These are phyloP conservation scores for Pholiota microspora DNA, from an alignment of 768 basidiomycete genomes.

Conservation along the genomic window DNA sequence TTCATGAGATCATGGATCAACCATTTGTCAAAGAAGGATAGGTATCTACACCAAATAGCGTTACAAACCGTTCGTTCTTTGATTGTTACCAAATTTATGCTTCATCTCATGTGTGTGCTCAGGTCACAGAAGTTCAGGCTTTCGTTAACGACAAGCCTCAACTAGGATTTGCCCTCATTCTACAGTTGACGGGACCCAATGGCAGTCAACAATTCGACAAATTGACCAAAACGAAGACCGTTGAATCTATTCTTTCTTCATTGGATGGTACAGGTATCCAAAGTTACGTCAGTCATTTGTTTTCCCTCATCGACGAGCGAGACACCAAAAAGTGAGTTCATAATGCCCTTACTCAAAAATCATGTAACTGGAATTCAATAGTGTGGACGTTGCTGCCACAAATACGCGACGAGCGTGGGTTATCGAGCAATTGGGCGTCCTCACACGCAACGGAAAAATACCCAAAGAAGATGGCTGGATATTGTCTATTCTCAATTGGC, in stretches of 20 bases:
- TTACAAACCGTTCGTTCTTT: conserved; percentile 63
- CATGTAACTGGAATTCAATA: too few species aligned
- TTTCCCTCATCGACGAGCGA: conserved; percentile 56
- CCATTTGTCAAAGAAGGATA: conserved; percentile 84
- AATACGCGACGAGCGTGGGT: conserved; percentile 76
- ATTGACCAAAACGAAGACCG: conserved; percentile 88
- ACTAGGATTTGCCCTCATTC: conserved; percentile 80
- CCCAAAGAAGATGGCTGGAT: conserved; percentile 83
- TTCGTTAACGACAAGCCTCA: conserved; percentile 75
- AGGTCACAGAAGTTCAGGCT: conserved; percentile 76
- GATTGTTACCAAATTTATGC: background rate
- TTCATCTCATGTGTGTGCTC: background rate
- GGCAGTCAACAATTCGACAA: conserved; percentile 90
- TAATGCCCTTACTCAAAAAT: too few species aligned
- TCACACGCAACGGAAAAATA: conserved; percentile 77
- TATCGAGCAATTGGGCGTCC: conserved; percentile 76
- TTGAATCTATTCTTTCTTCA: conserved; percentile 77
- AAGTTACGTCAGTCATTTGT: conserved; percentile 71
- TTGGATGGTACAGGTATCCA: conserved; percentile 75
- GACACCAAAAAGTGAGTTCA: conserved; percentile 40
- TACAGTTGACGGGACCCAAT: conserved; percentile 80
- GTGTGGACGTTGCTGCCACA: conserved; percentile 42
- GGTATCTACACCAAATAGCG: conserved; percentile 88
- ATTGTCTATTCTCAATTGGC: conserved; percentile 72
- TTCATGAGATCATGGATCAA: conserved; percentile 98